Conservation (phyloP, 2,329 filamentous ascomycete species). For the Exophiala calicioides region DNA sequence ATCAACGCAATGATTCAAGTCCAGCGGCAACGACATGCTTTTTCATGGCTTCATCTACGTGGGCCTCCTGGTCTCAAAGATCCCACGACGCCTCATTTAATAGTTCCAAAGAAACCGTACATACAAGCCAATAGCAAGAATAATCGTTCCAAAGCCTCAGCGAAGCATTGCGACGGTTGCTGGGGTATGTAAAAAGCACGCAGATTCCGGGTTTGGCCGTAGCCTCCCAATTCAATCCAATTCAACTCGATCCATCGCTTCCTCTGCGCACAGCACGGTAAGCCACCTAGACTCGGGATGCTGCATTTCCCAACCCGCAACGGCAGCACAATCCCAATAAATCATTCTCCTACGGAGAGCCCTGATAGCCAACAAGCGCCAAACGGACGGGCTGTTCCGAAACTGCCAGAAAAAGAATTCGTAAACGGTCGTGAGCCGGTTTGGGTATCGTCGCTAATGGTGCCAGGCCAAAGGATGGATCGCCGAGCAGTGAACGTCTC, state of each 20-base stretch:
- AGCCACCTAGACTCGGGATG: conserved; percentile 2
- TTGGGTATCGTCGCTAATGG: not conserved
- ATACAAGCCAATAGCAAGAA: conserved; percentile 10
- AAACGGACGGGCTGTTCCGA: conserved; percentile 7
- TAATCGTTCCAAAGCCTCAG: conserved; percentile 11
- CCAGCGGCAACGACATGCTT: not conserved
- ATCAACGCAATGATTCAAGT: not conserved
- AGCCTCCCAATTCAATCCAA: conserved; percentile 13
- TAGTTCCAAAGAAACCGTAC: conserved; percentile 4
- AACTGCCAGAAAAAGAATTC: conserved; percentile 19
- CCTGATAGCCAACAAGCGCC: conserved; percentile 17
- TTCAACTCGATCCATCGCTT: conserved; percentile 13
- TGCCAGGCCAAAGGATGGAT: not conserved
- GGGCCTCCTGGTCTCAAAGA: not conserved
- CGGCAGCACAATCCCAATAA: not conserved
- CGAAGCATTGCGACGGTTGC: too few relatives aligned
- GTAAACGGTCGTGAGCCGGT: conserved; percentile 15
- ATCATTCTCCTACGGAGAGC: not conserved
- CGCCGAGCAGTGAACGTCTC: not conserved
- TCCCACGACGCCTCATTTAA: not conserved
- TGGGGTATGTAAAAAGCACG: conserved; percentile 19
- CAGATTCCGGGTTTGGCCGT: conserved; percentile 12
- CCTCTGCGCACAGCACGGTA: not conserved
- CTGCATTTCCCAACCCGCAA: conserved; percentile 1
- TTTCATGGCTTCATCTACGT: not conserved